Evolutionary conservation across 139 green algal species (phyloP), one percentile per base, ranked within the genome.

Genomic region (Auxenochlorella protothecoides): DNA sequence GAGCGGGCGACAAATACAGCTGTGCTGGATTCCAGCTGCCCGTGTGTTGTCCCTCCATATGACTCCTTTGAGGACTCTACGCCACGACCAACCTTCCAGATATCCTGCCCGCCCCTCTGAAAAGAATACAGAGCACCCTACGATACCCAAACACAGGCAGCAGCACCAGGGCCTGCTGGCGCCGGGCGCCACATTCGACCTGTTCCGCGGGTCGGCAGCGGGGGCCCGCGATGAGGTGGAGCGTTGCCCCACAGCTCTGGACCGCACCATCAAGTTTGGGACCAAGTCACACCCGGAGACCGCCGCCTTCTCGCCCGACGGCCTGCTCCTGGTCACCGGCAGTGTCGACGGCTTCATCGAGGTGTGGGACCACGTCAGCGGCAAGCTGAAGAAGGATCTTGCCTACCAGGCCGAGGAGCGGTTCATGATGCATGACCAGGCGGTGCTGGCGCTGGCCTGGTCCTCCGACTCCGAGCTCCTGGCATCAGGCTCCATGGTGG

Each of bases 391-490:
- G 76, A 92, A 90, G 85, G 94, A 99, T 76, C 79, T 99, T 73
- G 63, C 84, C 59, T 99, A 97, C 80, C 94, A 99, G 85, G 85
- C 89, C 5, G 85, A 94, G 64, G 93, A 98, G 72, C 82, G 87
- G 77, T 98, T 97, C 83, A 97, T 99, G 92, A 94, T 97, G 87
- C 94, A 99, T 74, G 93, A 97, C 64, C 81, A 84, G 56, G 85
- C 95, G 3, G 90, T 98, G 76, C 81, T 98, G 76, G 84, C 77
- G 2, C 68, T 97, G 8, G 83, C 79, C 65, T 93, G 96, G 83
- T 92, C 80, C 64, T 78, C 85, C 3, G 91, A 97, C 83, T 86
- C 77, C 14, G 92, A 96, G 79, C 80, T 96, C 72, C 78, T 98
- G 9, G 93, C 90, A 5, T 94, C 90, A 63, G 89, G 88, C 13